Base-by-base conservation (phyloP, 495 filamentous ascomycete genomes). In the Evansstolkia leycettana region DNA sequence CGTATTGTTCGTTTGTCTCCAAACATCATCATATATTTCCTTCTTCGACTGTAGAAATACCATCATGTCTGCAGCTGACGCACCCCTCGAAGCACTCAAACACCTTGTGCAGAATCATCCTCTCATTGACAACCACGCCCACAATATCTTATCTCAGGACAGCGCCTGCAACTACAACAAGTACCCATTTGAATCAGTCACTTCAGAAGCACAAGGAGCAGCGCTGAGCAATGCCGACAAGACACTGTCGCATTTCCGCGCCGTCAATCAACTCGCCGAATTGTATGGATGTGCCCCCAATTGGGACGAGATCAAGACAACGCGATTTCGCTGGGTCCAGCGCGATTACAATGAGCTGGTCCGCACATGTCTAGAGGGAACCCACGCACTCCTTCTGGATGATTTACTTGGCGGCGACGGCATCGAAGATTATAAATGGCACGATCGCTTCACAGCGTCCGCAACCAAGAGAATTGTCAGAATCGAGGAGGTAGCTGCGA, bases 61-160 rank as follows among this genome's bases (percentile, higher is more conserved):
- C 20, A 23, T 9, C 20, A 23, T 23, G 20, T 4, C 20, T 4
- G 9, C 20, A 23, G 20, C 20, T 4, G 20, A 23, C 9, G 20
- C 20, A 23, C 20, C 20, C 4, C 20, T 23, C 20, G 20, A 23
- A 9, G 20, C 20, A 23, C 20, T 23, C 9, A 4, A 9, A 23
- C 46, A 51, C 7, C 43, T 75, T 16, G 76, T 90, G 32, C 67
- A 72, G 39, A 65, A 46, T 11, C 82, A 76, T 24, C 84, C 87
- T 0, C 70, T 89, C 42, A 88, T 94, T 49, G 87, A 94, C 51
- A 78, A 89, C 50, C 87, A 94, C 59, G 84, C 81, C 25, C 86
- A 94, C 50, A 86, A 85, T 44, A 60, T 87, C 0, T 63, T 93
- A 16, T 55, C 69, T 8, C 36, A 33, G 3, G 41, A 52, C 0